These are phyloP conservation scores for Cinnamomum chago DNA, from an alignment of 164 flowering plant genomes.

Conservation along the genomic window DNA sequence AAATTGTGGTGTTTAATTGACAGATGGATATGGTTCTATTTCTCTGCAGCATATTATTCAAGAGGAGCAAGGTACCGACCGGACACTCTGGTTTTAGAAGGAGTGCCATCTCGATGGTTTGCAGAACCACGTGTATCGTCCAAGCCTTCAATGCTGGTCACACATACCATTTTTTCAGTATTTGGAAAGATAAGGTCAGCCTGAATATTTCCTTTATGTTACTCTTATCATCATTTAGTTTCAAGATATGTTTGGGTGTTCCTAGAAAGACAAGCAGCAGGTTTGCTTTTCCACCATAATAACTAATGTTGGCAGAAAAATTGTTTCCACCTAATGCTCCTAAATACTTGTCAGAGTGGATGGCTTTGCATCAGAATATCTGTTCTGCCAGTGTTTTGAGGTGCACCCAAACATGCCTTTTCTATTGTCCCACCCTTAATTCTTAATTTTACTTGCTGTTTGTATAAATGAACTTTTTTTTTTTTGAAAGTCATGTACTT, in stretches of 20 bases:
- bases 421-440: too few species aligned
- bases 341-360: not conserved
- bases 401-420: too few species aligned
- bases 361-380: not conserved
- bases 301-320: too few species aligned
- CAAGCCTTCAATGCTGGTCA: conserved; percentile 89
- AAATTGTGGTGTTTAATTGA: not conserved
- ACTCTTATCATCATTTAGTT: not conserved
- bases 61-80: conserved; percentile 61
- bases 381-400: not conserved
- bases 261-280: not conserved
- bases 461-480: too few species aligned
- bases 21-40: not conserved
- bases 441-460: too few species aligned
- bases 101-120: conserved; percentile 88
- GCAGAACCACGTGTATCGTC: conserved; percentile 91
- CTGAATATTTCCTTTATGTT: conserved; percentile 1
- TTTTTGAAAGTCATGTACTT: too few species aligned
- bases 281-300: not conserved
- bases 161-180: conserved; percentile 80
- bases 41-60: conserved; percentile 38
- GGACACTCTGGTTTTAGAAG: conserved; percentile 69
- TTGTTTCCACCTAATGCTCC: not conserved
- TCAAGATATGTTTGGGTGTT: not conserved
- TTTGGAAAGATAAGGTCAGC: conserved; percentile 79